Conservation (phyloP, 495 filamentous ascomycete species). For the Penicillium manginii region DNA sequence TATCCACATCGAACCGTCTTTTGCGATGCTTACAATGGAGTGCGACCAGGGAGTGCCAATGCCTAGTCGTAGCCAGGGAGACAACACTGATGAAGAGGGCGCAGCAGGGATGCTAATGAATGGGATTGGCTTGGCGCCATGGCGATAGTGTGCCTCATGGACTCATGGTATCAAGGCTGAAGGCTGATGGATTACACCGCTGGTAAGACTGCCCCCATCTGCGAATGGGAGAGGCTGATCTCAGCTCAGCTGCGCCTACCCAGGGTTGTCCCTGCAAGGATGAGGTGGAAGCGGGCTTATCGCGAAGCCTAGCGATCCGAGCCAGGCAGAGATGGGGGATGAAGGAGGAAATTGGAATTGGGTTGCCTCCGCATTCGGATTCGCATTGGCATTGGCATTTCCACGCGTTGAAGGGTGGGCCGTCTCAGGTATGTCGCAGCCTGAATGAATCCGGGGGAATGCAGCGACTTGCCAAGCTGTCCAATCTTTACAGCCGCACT, state of each 20-base stretch:
- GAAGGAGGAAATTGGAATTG: neutral
- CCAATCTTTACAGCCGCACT: neutral
- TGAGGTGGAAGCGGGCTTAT: neutral
- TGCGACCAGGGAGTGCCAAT: neutral
- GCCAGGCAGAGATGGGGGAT: neutral
- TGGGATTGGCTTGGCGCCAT: conserved; percentile 1
- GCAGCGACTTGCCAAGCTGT: neutral
- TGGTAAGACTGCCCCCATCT: neutral
- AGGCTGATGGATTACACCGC: no score
- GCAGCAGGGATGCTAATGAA: neutral
- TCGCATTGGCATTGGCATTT: neutral
- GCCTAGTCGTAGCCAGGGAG: neutral
- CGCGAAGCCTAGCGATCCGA: neutral
- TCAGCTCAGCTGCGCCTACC: conserved; percentile 2
- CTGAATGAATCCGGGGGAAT: conserved; percentile 1
- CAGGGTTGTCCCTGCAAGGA: neutral
- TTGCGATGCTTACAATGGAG: neutral
- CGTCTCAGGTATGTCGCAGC: conserved; percentile 2
- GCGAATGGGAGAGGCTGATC: neutral
- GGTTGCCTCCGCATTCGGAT: conserved; percentile 1
- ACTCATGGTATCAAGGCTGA: no score
- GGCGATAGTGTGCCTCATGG: neutral
- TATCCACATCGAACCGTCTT: neutral
- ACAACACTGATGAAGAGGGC: neutral
- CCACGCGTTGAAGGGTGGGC: conserved; percentile 1